Conservation (phyloP, 2,329 filamentous ascomycete genomes). For the Huntiella moniliformis region DNA sequence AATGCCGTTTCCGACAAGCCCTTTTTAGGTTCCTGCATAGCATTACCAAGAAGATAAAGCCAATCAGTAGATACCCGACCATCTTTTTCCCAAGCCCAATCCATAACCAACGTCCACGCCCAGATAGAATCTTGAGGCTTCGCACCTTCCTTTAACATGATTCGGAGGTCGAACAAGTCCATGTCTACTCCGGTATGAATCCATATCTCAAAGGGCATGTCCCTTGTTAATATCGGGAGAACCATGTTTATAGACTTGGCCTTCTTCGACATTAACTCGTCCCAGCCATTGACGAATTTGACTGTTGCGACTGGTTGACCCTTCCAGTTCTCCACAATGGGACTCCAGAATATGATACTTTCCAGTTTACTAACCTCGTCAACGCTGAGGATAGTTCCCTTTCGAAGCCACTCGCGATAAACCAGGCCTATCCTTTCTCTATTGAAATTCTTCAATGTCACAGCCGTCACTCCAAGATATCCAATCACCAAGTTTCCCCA, state of each 20-base stretch:
- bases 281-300: conserved; percentile 25
- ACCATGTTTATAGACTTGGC: conserved; percentile 4
- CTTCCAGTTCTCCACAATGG: conserved; percentile 17
- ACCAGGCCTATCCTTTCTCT: conserved; percentile 70
- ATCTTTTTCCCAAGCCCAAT: conserved; percentile 20
- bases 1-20: neutral
- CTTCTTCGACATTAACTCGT: conserved; percentile 17
- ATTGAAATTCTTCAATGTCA: conserved; percentile 64
- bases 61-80: neutral
- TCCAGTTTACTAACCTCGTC: conserved; percentile 45
- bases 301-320: conserved; percentile 19
- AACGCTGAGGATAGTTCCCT: conserved; percentile 38
- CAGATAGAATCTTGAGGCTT: conserved; percentile 17
- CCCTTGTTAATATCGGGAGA: conserved; percentile 16
- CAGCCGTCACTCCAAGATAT: conserved; percentile 65
- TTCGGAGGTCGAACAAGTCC: conserved; percentile 17
- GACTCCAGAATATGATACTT: conserved; percentile 35
- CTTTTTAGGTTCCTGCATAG: neutral
- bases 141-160: conserved; percentile 20
- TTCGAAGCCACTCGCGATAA: conserved; percentile 38
- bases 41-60: neutral
- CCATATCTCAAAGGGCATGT: conserved; percentile 7
- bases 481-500: conserved; percentile 67
- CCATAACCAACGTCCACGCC: conserved; percentile 22
- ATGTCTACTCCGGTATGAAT: conserved; percentile 6